Evolutionary conservation across 2,329 filamentous ascomycete species (phyloP).

Genomic region (Colletotrichum sidae): DNA sequence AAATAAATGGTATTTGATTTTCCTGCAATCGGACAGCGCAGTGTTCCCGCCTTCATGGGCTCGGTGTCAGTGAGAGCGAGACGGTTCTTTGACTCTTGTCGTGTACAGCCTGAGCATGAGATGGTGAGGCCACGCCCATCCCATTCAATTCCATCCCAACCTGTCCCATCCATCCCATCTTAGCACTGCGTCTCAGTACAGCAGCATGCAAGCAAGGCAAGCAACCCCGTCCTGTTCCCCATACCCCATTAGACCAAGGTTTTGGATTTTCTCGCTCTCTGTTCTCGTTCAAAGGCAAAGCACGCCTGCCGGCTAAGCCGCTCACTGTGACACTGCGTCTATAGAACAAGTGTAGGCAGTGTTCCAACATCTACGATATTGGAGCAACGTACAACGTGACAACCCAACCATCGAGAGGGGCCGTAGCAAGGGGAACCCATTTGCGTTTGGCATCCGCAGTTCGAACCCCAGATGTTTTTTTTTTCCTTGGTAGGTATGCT

Average conservation of each 20-base stretch:
- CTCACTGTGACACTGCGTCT: background rate
- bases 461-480: too few species aligned
- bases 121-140: slow-evolving; percentile 1
- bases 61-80: slow-evolving; percentile 16
- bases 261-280: slow-evolving; percentile 21
- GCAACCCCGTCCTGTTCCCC: slow-evolving; percentile 28
- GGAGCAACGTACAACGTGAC: too few species aligned
- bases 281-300: slow-evolving; percentile 6
- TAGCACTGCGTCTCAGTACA: too few species aligned
- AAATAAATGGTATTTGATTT: slow-evolving; percentile 15
- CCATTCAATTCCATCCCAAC: slow-evolving; percentile 6
- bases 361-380: too few species aligned
- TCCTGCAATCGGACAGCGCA: slow-evolving; percentile 15
- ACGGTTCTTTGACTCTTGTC: slow-evolving; percentile 19
- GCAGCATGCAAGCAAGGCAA: too few species aligned
- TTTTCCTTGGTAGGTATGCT: too few species aligned
- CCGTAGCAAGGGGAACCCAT: slow-evolving; percentile 7
- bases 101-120: background rate
- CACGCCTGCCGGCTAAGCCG: slow-evolving; percentile 15
- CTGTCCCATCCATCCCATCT: slow-evolving; percentile 18
- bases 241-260: slow-evolving; percentile 32
- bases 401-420: slow-evolving; percentile 18
- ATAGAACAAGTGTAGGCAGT: too few species aligned
- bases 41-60: slow-evolving; percentile 1
- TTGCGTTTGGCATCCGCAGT: slow-evolving; percentile 6